Conservation (phyloP, 2,329 filamentous ascomycete species). For the Paecilomyces formosus region DNA sequence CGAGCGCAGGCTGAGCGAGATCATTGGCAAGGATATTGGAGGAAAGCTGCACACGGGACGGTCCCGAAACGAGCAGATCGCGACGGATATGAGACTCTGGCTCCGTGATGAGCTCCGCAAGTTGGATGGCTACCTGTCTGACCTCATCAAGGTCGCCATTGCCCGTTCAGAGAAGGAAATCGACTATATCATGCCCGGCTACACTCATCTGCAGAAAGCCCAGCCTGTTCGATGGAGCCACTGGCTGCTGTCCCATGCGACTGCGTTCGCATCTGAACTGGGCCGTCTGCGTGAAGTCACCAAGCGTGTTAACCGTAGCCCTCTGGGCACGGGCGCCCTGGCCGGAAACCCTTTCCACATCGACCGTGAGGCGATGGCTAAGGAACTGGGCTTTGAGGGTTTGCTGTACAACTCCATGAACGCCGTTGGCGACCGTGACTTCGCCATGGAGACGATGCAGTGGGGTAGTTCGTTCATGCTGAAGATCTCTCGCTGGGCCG, state of each 20-base stretch:
- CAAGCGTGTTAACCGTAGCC: constrained; percentile 63
- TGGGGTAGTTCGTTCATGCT: constrained; percentile 73
- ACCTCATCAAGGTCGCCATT: constrained; percentile 62
- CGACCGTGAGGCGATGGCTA: constrained; percentile 68
- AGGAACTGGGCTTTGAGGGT: constrained; percentile 72
- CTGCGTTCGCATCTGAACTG: constrained; percentile 65
- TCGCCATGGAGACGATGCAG: constrained; percentile 72
- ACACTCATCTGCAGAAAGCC: constrained; percentile 79
- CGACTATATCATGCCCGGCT: constrained; percentile 75
- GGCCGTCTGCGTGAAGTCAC: constrained; percentile 68
- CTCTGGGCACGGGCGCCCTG: constrained; percentile 68
- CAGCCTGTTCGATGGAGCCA: constrained; percentile 76
- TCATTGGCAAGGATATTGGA: constrained; percentile 76
- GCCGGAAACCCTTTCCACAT: constrained; percentile 78
- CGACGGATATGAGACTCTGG: constrained; percentile 87
- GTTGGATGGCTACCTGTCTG: constrained; percentile 61
- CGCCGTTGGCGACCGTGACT: constrained; percentile 70
- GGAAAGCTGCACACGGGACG: constrained; percentile 87
- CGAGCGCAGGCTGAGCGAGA: constrained; percentile 67
- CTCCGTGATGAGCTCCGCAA: constrained; percentile 64
- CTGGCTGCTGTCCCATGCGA: constrained; percentile 70
- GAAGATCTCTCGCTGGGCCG: constrained; percentile 72
- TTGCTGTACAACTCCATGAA: constrained; percentile 71
- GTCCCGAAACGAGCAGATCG: constrained; percentile 84
- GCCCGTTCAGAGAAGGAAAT: constrained; percentile 66